phyloP scores from a whole-genome alignment of 2,329 filamentous ascomycete genomes.

The Colletotrichum graminicola region DNA sequence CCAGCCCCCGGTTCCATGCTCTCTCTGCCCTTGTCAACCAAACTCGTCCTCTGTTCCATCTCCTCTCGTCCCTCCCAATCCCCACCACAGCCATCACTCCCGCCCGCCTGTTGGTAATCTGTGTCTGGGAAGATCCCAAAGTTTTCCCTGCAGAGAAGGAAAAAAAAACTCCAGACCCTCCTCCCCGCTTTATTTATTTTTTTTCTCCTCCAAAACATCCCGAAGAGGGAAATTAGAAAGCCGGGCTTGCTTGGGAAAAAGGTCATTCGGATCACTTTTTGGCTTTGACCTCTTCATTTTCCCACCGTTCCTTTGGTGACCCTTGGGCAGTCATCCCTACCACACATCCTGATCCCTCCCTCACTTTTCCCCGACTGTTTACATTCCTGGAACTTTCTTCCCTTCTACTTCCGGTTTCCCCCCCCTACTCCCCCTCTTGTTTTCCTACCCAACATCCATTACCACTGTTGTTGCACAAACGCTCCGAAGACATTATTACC shows the following conservation, averaged over 20 bases:
- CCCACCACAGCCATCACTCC: neutral
- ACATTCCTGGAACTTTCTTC: constrained; percentile 15
- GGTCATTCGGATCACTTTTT: constrained; percentile 5
- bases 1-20: neutral
- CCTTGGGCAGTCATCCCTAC: constrained; percentile 15
- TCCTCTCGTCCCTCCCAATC: constrained; percentile 4
- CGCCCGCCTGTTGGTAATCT: constrained; percentile 6
- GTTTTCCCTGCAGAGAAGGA: neutral
- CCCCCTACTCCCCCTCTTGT: neutral
- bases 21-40: neutral
- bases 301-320: neutral
- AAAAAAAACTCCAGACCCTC: constrained; percentile 6
- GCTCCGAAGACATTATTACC: constrained; percentile 1
- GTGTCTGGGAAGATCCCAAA: constrained; percentile 13
- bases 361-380: constrained; percentile 15
- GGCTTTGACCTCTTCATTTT: constrained; percentile 6
- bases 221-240: constrained; percentile 5
- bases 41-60: neutral
- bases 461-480: neutral
- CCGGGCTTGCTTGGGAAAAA: neutral
- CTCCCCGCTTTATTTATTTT: constrained; percentile 25
- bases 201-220: neutral
- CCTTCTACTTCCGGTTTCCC: neutral
- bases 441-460: neutral
- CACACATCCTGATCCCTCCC: constrained; percentile 6